Conservation (phyloP, 768 basidiomycete species). For the Phylloporus rhodoxanthus region DNA sequence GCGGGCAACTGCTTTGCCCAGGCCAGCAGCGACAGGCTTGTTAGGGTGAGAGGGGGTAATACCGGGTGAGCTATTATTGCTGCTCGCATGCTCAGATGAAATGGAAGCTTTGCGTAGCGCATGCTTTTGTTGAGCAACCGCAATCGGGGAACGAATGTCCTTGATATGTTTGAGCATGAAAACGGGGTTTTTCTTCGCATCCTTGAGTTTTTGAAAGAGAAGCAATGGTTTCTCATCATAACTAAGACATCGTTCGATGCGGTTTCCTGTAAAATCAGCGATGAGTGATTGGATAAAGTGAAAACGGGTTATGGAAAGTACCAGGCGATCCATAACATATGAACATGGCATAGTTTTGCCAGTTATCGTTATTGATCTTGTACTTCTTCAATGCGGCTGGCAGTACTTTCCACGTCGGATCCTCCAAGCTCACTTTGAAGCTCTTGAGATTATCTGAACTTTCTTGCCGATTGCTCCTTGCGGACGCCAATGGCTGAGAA, state of each 20-base stretch:
- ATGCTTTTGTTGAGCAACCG: conserved; percentile 94
- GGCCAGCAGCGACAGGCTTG: conserved; percentile 26
- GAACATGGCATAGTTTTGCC: conserved; percentile 99
- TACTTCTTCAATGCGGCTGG: conserved; percentile 98
- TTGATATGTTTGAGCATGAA: conserved; percentile 96
- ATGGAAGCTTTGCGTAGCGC: conserved; percentile 74
- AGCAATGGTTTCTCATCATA: conserved; percentile 98
- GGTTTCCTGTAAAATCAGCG: conserved; percentile 43
- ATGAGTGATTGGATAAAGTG: neutral
- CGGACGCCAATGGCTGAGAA: conserved; percentile 24
- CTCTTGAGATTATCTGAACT: conserved; percentile 77
- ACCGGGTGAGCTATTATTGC: conserved; percentile 15
- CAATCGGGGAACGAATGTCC: conserved; percentile 96
- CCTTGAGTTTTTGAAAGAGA: conserved; percentile 96
- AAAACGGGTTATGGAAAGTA: conserved; percentile 24
- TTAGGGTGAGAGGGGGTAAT: conserved; percentile 15
- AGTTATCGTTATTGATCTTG: conserved; percentile 96
- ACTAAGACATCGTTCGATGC: conserved; percentile 88
- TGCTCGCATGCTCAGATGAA: conserved; percentile 23
- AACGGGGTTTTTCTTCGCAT: conserved; percentile 94
- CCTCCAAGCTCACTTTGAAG: conserved; percentile 96
- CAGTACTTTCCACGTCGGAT: conserved; percentile 97
- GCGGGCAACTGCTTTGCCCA: conserved; percentile 38
- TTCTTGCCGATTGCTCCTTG: conserved; percentile 51
- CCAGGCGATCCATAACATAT: conserved; percentile 95